Conservation (phyloP, 345 rosid species). For the Brassica napus region DNA sequence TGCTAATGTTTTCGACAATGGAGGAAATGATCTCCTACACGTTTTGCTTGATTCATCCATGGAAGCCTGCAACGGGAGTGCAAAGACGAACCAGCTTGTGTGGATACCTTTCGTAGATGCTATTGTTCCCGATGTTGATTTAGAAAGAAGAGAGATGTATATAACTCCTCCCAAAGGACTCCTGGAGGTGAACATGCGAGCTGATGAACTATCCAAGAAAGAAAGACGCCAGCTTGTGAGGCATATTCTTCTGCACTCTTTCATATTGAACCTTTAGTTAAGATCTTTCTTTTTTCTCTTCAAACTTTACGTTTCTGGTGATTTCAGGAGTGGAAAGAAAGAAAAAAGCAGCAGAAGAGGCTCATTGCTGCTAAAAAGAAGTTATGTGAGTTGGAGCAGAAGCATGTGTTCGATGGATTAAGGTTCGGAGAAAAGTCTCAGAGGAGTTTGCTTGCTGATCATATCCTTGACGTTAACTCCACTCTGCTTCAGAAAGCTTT, state of each 20-base stretch:
- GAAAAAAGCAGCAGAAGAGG: constrained; percentile 69
- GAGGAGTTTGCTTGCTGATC: constrained; percentile 62
- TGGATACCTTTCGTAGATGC: constrained; percentile 91
- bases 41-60: constrained; percentile 59
- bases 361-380: constrained; percentile 87
- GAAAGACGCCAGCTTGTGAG: constrained; percentile 94
- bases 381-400: constrained; percentile 74
- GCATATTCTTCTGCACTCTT: constrained; percentile 52
- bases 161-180: constrained; percentile 93
- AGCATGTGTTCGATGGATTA: constrained; percentile 84
- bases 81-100: constrained; percentile 54
- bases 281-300: neutral
- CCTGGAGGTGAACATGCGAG: constrained; percentile 69
- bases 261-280: neutral
- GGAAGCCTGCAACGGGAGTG: constrained; percentile 40
- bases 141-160: constrained; percentile 64
- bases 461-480: constrained; percentile 67
- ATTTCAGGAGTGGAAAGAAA: constrained; percentile 88
- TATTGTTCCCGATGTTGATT: constrained; percentile 84
- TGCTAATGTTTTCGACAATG: constrained; percentile 69
- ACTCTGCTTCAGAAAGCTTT: constrained; percentile 77
- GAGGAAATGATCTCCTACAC: constrained; percentile 78
- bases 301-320: constrained; percentile 3
- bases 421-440: constrained; percentile 77
- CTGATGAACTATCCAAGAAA: constrained; percentile 78